A percentile compares a stretch with the other conserved stretches of the same genome.
Evolutionary conservation across 169 alveolate genomes (phyloP).

Genomic region (Amoebophrya sp.): DNA sequence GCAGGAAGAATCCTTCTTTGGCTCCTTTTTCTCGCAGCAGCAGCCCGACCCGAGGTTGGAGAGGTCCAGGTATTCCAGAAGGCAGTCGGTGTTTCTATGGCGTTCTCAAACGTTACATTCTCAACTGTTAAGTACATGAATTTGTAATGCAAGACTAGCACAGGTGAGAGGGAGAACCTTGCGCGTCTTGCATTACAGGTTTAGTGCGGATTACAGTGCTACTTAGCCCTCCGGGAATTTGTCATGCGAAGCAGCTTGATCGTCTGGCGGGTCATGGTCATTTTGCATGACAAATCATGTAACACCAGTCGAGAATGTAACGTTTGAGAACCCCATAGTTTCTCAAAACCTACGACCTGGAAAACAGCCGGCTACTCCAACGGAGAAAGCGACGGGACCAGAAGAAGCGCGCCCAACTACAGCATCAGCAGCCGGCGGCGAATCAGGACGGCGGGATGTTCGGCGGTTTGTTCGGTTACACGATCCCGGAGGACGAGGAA

Average conservation of each 20-base stretch:
- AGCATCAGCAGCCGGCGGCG: not conserved
- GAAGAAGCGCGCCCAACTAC: not conserved
- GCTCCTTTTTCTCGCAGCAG: not conserved
- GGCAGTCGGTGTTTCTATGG: constrained; percentile 8
- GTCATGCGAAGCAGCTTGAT: too few relatives aligned
- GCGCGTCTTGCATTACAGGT: too few relatives aligned
- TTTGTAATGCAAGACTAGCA: too few relatives aligned
- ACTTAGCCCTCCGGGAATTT: too few relatives aligned
- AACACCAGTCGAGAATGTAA: too few relatives aligned
- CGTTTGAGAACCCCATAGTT: too few relatives aligned
- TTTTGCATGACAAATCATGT: too few relatives aligned
- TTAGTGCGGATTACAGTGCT: too few relatives aligned
- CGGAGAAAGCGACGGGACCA: not conserved
- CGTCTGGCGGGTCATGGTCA: too few relatives aligned
- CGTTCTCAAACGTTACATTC: too few relatives aligned
- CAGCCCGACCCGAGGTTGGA: not conserved
- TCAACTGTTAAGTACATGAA: too few relatives aligned
- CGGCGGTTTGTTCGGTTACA: not conserved
- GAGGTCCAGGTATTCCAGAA: not conserved
- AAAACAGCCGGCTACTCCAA: not conserved
- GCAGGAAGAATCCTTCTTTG: not conserved
- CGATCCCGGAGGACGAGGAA: not conserved
- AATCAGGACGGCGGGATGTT: not conserved
- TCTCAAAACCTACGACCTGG: not conserved
- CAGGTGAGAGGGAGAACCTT: too few relatives aligned